Conservation (phyloP, 257 asterid species). For the Cordia subcordata region DNA sequence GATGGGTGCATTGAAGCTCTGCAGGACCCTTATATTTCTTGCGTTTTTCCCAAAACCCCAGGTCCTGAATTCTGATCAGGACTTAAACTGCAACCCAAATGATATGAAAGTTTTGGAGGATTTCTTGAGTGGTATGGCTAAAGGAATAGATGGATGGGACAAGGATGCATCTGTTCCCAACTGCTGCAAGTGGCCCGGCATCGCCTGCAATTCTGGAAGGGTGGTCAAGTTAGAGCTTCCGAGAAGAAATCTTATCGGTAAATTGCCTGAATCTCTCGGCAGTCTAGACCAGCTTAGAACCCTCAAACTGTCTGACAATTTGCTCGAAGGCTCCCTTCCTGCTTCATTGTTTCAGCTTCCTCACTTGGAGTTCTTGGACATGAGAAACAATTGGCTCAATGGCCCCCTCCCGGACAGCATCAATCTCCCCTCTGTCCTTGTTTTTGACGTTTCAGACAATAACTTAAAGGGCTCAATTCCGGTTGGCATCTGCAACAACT, state of each 20-base stretch:
- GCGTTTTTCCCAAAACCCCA: too few species aligned
- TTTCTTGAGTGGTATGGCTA: constrained; percentile 37
- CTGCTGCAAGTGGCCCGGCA: constrained; percentile 63
- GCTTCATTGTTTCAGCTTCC: too few species aligned
- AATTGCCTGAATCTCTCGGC: constrained; percentile 45
- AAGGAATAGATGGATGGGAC: constrained; percentile 45
- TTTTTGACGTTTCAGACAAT: constrained; percentile 52
- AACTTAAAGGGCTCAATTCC: constrained; percentile 45
- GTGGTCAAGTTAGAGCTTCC: constrained; percentile 58
- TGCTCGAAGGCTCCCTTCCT: too few species aligned
- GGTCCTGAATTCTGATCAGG: neutral
- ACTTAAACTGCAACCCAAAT: constrained; percentile 36
- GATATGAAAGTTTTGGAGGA: constrained; percentile 46
- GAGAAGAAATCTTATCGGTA: constrained; percentile 36
- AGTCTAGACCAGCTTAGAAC: constrained; percentile 51
- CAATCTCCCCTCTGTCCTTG: too few species aligned
- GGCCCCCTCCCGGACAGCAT: too few species aligned
- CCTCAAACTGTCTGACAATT: too few species aligned
- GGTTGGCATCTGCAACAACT: constrained; percentile 49
- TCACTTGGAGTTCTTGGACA: too few species aligned
- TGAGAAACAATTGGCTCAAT: too few species aligned
- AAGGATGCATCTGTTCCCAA: constrained; percentile 25
- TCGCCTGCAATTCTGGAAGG: constrained; percentile 50
- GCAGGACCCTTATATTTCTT: too few species aligned
- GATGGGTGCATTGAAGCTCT: too few species aligned